Percentiles rank a stretch among this genome's conserved stretches.
Evolutionary conservation across 495 filamentous ascomycete species (phyloP).

Genomic region (Physcia stellaris): DNA sequence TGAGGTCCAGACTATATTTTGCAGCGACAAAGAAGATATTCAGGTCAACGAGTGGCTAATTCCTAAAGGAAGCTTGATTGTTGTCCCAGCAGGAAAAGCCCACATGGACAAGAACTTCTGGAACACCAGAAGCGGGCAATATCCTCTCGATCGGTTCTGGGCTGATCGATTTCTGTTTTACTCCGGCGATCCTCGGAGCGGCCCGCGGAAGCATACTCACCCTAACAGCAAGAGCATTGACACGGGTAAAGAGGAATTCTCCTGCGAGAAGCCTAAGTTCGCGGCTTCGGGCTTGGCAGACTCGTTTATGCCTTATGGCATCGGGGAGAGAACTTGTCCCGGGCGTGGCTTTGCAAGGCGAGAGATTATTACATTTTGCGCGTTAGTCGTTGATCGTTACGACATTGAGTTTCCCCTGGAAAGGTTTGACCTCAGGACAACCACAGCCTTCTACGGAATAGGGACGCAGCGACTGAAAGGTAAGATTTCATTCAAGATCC

Average conservation of each 20-base stretch:
- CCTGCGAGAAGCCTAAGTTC: slow-evolving; percentile 2
- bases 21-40: slow-evolving; percentile 6
- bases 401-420: slow-evolving; percentile 3
- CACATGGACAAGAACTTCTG: slow-evolving; percentile 12
- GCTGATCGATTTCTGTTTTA: slow-evolving; percentile 27
- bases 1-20: slow-evolving; percentile 3
- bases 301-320: slow-evolving; percentile 4
- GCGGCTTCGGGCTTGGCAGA: background rate
- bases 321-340: slow-evolving; percentile 3
- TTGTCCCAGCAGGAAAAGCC: slow-evolving; percentile 4
- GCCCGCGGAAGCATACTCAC: slow-evolving; percentile 8
- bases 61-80: slow-evolving; percentile 1
- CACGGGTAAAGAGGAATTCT: background rate
- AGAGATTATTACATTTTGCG: slow-evolving; percentile 3
- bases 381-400: background rate
- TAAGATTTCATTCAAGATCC: background rate
- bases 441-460: background rate
- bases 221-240: background rate
- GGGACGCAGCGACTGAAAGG: slow-evolving; percentile 1
- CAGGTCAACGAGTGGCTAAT: slow-evolving; percentile 6
- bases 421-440: slow-evolving; percentile 1
- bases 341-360: slow-evolving; percentile 3
- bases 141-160: slow-evolving; percentile 25
- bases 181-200: slow-evolving; percentile 20
- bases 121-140: slow-evolving; percentile 10